Evolutionary conservation across 179 eudicot genomes (phyloP), one percentile per base, ranked within the genome.

Genomic region (Camellia oleifera): DNA sequence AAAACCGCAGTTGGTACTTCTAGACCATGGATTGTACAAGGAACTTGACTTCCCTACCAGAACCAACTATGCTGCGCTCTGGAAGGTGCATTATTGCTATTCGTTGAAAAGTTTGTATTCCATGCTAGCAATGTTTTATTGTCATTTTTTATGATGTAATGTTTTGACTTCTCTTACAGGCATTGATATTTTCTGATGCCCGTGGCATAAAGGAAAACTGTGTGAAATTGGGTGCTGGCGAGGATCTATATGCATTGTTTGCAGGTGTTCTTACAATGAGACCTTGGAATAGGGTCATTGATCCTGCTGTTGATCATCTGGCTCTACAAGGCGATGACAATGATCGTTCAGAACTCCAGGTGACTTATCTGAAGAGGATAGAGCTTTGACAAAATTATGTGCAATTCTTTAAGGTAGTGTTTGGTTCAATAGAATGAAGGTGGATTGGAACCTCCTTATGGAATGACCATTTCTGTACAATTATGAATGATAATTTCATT

Each of bases 11-110:
- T 81, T 96, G 91, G 80, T 96, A 81, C 89, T 96, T 70, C 85
- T 96, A 80, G 99, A 96, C 88, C 99, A 96, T 89, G 99, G 99
- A 80, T 82, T 96, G 68, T 96, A 96, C 85, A 96, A 94, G 85
- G 98, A 92, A 62, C 98, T 96, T 73, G 99, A 96, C 78, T 80
- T 84, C 72, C 67, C 85, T 17, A 94, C 91, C 56, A 88, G 98
- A 86, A 88, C 90, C 76, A 92, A 84, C 85, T 96, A 96, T 86
- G 99, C 99, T 68, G 87, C 98, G 42, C 88, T 96, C 48, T 96
- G 99, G 99, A 91, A 96, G 98, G 99, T 96, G 83, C 23, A 18
- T 75, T 45, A 32, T 73, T 73, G 53, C 42, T 64, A 69, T 57
- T 63, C 81, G 17, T 65, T 40, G 48, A 15, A 72, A 42, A 23